A percentile compares a stretch with the other conserved stretches of the same genome.
Conservation (phyloP, 2,329 filamentous ascomycete species). For the Akanthomyces lecanii region DNA sequence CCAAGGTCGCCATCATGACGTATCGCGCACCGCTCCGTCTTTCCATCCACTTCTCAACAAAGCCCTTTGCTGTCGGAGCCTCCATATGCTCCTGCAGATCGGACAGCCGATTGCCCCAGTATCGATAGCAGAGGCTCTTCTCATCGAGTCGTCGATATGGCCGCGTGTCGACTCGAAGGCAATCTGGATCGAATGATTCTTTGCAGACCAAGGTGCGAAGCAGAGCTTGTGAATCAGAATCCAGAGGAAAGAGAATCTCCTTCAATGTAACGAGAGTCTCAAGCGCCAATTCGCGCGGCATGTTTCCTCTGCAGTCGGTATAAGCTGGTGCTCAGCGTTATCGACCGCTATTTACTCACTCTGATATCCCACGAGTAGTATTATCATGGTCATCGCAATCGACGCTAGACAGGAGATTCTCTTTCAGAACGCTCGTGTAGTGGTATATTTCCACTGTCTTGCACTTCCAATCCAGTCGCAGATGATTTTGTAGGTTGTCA, state of each 20-base stretch:
- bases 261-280: conserved; percentile 19
- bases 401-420: conserved; percentile 7
- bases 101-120: conserved; percentile 17
- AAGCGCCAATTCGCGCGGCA: conserved; percentile 18
- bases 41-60: conserved; percentile 19
- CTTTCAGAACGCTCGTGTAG: conserved; percentile 16
- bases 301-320: conserved; percentile 13
- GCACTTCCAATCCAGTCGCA: conserved; percentile 8
- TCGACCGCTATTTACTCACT: background rate
- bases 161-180: conserved; percentile 14
- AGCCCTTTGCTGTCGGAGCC: conserved; percentile 20
- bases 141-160: conserved; percentile 14
- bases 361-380: background rate
- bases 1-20: conserved; percentile 25
- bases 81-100: conserved; percentile 21
- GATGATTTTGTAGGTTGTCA: conserved; percentile 16
- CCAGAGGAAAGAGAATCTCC: conserved; percentile 20
- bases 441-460: conserved; percentile 16
- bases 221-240: conserved; percentile 17
- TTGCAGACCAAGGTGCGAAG: conserved; percentile 14
- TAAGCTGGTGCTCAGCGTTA: background rate
- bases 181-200: conserved; percentile 18
- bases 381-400: background rate
- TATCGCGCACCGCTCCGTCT: conserved; percentile 23
- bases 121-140: conserved; percentile 16